Evolutionary conservation across 176 grass and related monocot genomes (phyloP), one percentile per base, ranked within the genome.

Genomic region (Phragmites australis): DNA sequence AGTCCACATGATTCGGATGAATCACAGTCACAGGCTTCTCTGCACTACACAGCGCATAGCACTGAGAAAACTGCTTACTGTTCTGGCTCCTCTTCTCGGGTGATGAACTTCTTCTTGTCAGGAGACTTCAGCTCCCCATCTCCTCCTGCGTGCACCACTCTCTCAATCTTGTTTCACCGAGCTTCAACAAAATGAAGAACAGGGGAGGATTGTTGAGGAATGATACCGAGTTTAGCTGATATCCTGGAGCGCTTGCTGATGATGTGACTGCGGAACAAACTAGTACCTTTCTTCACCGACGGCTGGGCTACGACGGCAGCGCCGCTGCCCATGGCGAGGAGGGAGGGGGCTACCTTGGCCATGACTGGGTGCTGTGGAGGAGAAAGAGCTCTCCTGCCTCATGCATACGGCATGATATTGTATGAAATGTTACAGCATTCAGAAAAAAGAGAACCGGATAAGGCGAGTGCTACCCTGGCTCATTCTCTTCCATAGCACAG

Each of bases 51-150:
- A 37, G 34, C 2, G 34, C 34, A 57, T 14, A 25, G 26, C 17
- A 40, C 21, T 21, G 9, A 34, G 12, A n/a, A 61, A 63, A 83
- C 61, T 84, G 27, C 72, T 89, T 89, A 94, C 90, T 98, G 92
- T 10, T 94, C 92, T 18, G 95, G 95, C 52, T 98, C 92, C 81
- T 98, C 84, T 82, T 98, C 92, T 85, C 55, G 91, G 65, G 90
- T 98, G 81, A 98, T 94, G 81, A 98, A 98, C 79, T 98, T 98
- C 79, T 88, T 93, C 88, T 94, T 90, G 21, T 37, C 88, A 70
- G n/a, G 86, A 71, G 87, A 78, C 65, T 98, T 93, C 16, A 76
- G 21, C 68, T 93, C 96, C 16, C 84, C 92, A 59, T 94, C 90
- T 68, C 90, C 92, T 50, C 90, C 92, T 78, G 70, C 26, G 43